A percentile compares a stretch with the other conserved stretches of the same genome.
Conservation (phyloP, 2,329 filamentous ascomycete species). For the Nemania serpens region DNA sequence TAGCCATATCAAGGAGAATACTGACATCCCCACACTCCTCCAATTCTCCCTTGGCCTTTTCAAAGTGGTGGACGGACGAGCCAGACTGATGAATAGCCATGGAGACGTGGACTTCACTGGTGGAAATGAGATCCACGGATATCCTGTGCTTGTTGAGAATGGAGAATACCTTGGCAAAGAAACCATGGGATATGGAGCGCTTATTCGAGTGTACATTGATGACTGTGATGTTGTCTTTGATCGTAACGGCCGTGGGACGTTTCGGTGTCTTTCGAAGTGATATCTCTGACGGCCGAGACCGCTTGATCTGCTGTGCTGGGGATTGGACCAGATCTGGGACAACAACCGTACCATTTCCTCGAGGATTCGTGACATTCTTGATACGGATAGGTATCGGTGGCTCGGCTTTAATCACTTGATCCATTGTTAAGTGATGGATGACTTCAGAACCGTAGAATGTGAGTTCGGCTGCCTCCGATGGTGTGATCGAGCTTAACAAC, state of each 20-base stretch:
- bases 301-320: slow-evolving; percentile 62
- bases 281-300: slow-evolving; percentile 52
- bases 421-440: slow-evolving; percentile 98
- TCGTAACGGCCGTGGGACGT: slow-evolving; percentile 87
- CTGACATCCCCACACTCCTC: slow-evolving; percentile 86
- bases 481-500: slow-evolving; percentile 86
- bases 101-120: slow-evolving; percentile 94
- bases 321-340: slow-evolving; percentile 71
- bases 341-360: slow-evolving; percentile 78
- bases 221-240: slow-evolving; percentile 95
- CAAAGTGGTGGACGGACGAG: slow-evolving; percentile 63
- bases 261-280: slow-evolving; percentile 65
- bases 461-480: slow-evolving; percentile 91
- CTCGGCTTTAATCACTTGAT: slow-evolving; percentile 84
- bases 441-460: slow-evolving; percentile 96
- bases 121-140: slow-evolving; percentile 95
- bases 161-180: slow-evolving; percentile 91
- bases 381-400: slow-evolving; percentile 83
- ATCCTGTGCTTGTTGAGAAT: slow-evolving; percentile 86
- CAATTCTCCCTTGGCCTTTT: slow-evolving; percentile 72
- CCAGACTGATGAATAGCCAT: slow-evolving; percentile 91
- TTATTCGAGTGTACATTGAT: slow-evolving; percentile 99
- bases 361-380: slow-evolving; percentile 89
- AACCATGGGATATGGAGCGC: slow-evolving; percentile 92
- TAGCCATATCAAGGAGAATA: slow-evolving; percentile 89